Percentiles rank a stretch among this genome's conserved stretches.
These are phyloP conservation scores for Naganishia albida DNA, from an alignment of 1,284 basidiomycete species.

Conservation along the genomic window DNA sequence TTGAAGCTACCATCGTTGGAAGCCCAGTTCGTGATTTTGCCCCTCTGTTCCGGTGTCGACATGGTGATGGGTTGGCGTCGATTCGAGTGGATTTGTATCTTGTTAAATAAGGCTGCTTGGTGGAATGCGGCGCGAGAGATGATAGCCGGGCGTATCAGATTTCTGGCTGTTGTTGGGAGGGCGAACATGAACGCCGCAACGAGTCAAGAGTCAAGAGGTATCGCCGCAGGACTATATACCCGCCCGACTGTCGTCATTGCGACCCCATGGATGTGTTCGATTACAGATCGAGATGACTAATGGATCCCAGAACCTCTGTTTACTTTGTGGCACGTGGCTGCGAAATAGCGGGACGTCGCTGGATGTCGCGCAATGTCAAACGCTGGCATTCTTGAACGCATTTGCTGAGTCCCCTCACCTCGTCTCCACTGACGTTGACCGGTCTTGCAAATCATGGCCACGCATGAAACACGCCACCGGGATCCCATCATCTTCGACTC, in stretches of 20 bases:
- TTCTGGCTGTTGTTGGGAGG: not conserved
- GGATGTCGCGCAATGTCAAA: constrained; percentile 5
- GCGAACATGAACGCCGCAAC: not conserved
- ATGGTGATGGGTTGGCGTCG: constrained; percentile 1
- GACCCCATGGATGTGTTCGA: constrained; percentile 4
- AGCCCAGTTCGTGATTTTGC: constrained; percentile 60
- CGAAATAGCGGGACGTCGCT: constrained; percentile 1
- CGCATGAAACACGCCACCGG: constrained; percentile 1
- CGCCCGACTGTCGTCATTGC: not conserved
- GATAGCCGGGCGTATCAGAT: not conserved
- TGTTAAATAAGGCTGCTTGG: not conserved
- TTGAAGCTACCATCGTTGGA: constrained; percentile 78
- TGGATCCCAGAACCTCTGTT: not conserved
- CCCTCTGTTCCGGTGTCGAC: constrained; percentile 5
- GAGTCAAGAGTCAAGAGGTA: not conserved
- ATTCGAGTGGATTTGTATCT: not conserved
- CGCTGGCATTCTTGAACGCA: not conserved
- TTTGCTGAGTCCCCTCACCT: not conserved
- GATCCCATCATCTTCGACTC: constrained; percentile 49
- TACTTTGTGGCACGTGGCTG: constrained; percentile 18
- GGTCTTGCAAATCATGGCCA: constrained; percentile 3
- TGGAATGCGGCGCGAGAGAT: no score
- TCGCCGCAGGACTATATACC: no score
- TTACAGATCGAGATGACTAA: not conserved
- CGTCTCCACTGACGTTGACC: not conserved